phyloP scores from a whole-genome alignment of 1,139 yeast species.

The Tardiomyces digboiensis region DNA sequence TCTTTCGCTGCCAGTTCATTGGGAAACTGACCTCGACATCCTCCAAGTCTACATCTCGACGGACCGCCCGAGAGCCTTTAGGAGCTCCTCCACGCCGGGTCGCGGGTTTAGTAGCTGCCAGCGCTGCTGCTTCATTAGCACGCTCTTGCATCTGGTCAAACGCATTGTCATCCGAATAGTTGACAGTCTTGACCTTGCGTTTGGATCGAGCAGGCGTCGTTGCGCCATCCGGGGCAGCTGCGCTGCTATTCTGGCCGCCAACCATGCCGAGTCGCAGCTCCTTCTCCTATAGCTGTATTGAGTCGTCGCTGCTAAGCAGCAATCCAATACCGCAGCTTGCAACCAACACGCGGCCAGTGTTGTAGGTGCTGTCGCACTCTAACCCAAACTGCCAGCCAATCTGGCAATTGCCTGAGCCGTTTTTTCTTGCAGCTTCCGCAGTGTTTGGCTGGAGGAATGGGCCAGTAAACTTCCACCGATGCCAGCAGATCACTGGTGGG shows the following conservation, averaged over 20 bases:
- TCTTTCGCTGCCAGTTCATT: constrained; percentile 27
- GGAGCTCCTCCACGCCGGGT: neutral
- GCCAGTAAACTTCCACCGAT: no score
- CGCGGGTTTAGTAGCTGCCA: neutral
- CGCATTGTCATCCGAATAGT: neutral
- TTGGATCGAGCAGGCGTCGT: neutral
- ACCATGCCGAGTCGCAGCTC: no score
- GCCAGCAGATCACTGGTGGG: no score
- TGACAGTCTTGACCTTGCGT: neutral
- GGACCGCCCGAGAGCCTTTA: neutral
- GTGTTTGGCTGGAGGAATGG: no score
- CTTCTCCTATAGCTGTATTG: no score
- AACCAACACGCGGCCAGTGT: no score
- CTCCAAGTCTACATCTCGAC: neutral
- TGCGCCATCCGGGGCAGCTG: neutral
- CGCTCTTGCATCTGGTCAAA: neutral
- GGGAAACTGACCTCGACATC: constrained; percentile 12
- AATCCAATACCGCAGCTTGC: no score
- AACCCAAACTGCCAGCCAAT: no score
- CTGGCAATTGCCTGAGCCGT: no score
- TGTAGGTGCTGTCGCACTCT: no score
- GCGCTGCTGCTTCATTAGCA: neutral
- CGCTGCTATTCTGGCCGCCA: neutral
- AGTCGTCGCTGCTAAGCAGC: no score
- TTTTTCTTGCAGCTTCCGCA: no score